Evolutionary conservation across 805 yeast species (phyloP).

Genomic region (Candida dajiaensis): DNA sequence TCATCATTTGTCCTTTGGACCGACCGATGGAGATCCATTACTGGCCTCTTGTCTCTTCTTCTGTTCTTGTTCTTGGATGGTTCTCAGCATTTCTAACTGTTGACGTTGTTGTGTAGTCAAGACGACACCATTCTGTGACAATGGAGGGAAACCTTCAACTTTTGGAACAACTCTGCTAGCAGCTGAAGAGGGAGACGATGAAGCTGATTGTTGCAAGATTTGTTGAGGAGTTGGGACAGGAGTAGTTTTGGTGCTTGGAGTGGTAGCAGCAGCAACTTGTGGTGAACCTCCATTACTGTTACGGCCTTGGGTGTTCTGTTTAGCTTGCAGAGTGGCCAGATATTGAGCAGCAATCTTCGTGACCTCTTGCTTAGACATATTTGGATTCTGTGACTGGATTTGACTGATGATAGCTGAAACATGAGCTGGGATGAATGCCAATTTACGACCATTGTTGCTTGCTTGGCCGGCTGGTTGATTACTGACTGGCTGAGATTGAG

Average conservation of each 20-base stretch:
- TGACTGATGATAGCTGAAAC: constrained; percentile 60
- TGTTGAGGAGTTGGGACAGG: constrained; percentile 37
- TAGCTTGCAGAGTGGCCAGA: constrained; percentile 45
- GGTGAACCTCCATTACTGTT: constrained; percentile 10
- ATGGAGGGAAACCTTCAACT: constrained; percentile 9
- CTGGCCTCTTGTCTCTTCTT: constrained; percentile 18
- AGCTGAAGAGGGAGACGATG: constrained; percentile 24
- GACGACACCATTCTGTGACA: constrained; percentile 7
- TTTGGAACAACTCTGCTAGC: constrained; percentile 13
- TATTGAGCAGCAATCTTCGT: constrained; percentile 61
- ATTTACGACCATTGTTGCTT: constrained; percentile 12
- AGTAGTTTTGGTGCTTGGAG: background rate
- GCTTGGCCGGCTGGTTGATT: background rate
- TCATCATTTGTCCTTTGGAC: background rate
- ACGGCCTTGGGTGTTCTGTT: constrained; percentile 32
- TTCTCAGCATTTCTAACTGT: constrained; percentile 23
- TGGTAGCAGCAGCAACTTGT: background rate
- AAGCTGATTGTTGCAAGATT: constrained; percentile 29
- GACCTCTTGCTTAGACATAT: constrained; percentile 55
- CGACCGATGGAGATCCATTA: background rate
- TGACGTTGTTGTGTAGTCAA: constrained; percentile 26
- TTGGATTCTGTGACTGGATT: constrained; percentile 62
- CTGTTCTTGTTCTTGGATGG: constrained; percentile 23
- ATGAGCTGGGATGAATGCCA: constrained; percentile 49
- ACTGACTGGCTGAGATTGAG: constrained; percentile 3